Conservation (phyloP, 345 rosid species). For the Corchorus olitorius region DNA sequence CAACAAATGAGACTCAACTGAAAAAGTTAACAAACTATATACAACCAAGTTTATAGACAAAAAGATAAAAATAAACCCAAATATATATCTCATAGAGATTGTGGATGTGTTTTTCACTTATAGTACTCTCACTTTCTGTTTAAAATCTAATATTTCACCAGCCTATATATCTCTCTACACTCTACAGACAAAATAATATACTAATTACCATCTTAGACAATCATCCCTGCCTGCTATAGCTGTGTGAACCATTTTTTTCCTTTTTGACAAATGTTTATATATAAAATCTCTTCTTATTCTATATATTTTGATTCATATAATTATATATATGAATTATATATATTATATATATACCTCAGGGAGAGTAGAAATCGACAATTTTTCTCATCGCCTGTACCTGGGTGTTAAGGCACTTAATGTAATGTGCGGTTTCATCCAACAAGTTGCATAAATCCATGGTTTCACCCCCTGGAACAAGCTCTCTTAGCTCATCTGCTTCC, state of each 20-base stretch:
- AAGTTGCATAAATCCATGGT: constrained; percentile 48
- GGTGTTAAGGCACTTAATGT: constrained; percentile 50
- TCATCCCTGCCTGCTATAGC: neutral
- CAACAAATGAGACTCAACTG: too few relatives aligned
- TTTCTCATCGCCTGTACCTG: constrained; percentile 65
- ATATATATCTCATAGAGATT: too few relatives aligned
- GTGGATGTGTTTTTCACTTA: too few relatives aligned
- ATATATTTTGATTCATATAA: neutral
- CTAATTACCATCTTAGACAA: constrained; percentile 16
- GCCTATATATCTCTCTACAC: neutral
- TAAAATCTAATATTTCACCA: constrained; percentile 10
- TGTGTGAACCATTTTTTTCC: constrained; percentile 3
- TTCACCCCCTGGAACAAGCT: constrained; percentile 62
- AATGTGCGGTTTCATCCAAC: constrained; percentile 62
- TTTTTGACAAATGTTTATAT: neutral
- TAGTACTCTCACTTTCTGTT: constrained; percentile 6
- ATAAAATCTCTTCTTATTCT: neutral
- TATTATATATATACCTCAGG: constrained; percentile 21
- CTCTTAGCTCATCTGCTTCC: constrained; percentile 33
- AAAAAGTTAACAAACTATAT: neutral
- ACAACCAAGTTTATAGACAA: too few relatives aligned
- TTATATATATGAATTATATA: neutral
- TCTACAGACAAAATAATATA: constrained; percentile 11
- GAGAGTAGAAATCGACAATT: constrained; percentile 42
- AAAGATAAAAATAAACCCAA: too few relatives aligned